Percentiles rank a stretch among this genome's conserved stretches.
These are phyloP conservation scores for Microcos paniculata DNA, from an alignment of 345 rosid genomes.

Conservation along the genomic window DNA sequence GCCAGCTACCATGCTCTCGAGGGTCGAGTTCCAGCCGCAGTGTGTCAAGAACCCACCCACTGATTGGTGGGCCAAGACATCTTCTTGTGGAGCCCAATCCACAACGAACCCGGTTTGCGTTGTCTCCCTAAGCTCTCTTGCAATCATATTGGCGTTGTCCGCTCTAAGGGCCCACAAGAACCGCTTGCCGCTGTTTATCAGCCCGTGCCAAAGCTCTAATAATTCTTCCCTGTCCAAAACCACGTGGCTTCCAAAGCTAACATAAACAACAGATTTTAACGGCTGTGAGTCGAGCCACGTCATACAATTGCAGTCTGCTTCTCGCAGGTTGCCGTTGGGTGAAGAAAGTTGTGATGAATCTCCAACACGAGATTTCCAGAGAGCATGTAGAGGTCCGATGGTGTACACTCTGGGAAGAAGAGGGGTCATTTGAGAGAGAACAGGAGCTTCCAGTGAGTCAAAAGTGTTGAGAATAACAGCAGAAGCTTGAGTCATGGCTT, in stretches of 20 bases:
- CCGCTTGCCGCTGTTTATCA: conserved; percentile 28
- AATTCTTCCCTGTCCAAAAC: conserved; percentile 25
- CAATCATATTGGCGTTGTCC: neutral
- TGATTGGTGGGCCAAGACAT: conserved; percentile 41
- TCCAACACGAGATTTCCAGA: conserved; percentile 15
- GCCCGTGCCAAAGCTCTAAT: conserved; percentile 43
- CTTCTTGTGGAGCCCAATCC: conserved; percentile 49
- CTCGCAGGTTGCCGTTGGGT: conserved; percentile 27
- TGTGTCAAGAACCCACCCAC: conserved; percentile 47
- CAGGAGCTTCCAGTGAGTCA: conserved; percentile 36
- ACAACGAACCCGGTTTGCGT: conserved; percentile 25
- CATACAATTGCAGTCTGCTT: conserved; percentile 37
- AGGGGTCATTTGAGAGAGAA: conserved; percentile 27
- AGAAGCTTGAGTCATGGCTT: conserved; percentile 7
- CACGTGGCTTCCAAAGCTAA: conserved; percentile 47
- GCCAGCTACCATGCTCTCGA: conserved; percentile 42
- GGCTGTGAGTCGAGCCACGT: conserved; percentile 48
- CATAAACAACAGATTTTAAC: conserved; percentile 33
- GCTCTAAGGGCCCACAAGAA: conserved; percentile 50
- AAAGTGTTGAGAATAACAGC: conserved; percentile 45
- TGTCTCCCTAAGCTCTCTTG: conserved; percentile 22
- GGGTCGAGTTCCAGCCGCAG: conserved; percentile 54
- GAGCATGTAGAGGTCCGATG: conserved; percentile 40
- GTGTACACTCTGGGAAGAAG: conserved; percentile 27
- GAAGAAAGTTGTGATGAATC: neutral